phyloP scores from a whole-genome alignment of 495 filamentous ascomycete species.

The Opeltia flavorubescens region DNA sequence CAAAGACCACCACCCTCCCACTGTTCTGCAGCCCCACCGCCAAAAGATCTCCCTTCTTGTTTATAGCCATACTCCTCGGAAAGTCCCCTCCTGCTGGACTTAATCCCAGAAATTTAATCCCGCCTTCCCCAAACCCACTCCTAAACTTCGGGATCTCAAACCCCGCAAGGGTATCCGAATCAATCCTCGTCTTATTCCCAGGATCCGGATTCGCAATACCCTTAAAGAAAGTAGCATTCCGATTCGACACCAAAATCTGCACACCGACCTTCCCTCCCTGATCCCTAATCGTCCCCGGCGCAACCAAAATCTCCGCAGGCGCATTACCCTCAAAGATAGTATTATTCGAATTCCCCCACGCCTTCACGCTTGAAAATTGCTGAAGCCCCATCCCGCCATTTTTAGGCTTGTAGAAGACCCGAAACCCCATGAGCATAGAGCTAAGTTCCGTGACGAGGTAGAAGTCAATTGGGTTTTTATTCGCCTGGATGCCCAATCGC shows the following conservation, averaged over 20 bases:
- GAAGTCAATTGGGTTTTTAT: constrained; percentile 31
- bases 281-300: not conserved
- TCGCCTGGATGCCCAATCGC: constrained; percentile 14
- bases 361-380: constrained; percentile 20
- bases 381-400: constrained; percentile 29
- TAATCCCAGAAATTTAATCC: constrained; percentile 33
- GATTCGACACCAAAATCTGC: constrained; percentile 29
- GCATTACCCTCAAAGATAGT: constrained; percentile 22
- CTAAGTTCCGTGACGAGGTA: constrained; percentile 52
- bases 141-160: not conserved
- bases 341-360: constrained; percentile 14
- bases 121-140: too few species aligned
- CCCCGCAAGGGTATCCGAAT: constrained; percentile 9
- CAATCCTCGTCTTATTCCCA: constrained; percentile 16
- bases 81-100: constrained; percentile 41
- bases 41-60: constrained; percentile 42
- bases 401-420: constrained; percentile 35
- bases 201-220: not conserved
- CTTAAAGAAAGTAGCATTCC: constrained; percentile 20
- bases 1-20: constrained; percentile 44
- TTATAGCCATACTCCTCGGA: constrained; percentile 55
- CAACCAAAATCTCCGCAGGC: constrained; percentile 22
- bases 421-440: constrained; percentile 42
- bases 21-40: constrained; percentile 49
- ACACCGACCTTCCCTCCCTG: constrained; percentile 5